phyloP scores from a whole-genome alignment of 805 yeast genomes.

The Wickerhamomyces rabaulensis region DNA sequence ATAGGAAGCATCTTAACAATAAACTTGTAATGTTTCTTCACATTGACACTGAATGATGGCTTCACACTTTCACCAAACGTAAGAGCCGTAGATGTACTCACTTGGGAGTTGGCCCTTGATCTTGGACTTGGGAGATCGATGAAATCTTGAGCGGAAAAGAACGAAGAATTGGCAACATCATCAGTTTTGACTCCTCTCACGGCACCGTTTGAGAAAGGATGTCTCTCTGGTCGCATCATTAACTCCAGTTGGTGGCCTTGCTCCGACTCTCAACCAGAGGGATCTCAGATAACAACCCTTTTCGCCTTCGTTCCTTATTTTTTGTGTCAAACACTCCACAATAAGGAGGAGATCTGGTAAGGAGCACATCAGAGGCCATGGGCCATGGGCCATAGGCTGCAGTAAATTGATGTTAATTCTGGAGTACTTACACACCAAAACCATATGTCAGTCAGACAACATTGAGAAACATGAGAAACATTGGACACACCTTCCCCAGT shows the following conservation, averaged over 20 bases:
- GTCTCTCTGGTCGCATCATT: not conserved
- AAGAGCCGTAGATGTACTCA: not conserved
- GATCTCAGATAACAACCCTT: no score
- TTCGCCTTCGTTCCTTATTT: no score
- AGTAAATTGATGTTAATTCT: no score
- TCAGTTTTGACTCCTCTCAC: not conserved
- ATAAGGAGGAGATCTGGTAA: not conserved
- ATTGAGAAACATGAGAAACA: no score
- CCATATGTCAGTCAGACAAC: no score
- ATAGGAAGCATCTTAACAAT: conserved; percentile 15
- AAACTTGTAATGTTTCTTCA: conserved; percentile 9
- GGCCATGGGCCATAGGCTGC: no score
- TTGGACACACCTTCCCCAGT: no score
- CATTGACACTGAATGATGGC: conserved; percentile 2
- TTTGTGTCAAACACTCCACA: not conserved
- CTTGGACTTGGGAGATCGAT: not conserved
- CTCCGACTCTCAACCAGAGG: no score
- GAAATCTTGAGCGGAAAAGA: not conserved
- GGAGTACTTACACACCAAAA: no score
- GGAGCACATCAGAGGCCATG: no score
- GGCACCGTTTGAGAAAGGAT: not conserved
- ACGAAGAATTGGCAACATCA: not conserved
- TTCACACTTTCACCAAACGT: not conserved
- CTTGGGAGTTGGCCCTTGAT: not conserved
- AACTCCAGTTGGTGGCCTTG: no score